phyloP scores from a whole-genome alignment of 306 rosid genomes.

The Mucuna pruriens region DNA sequence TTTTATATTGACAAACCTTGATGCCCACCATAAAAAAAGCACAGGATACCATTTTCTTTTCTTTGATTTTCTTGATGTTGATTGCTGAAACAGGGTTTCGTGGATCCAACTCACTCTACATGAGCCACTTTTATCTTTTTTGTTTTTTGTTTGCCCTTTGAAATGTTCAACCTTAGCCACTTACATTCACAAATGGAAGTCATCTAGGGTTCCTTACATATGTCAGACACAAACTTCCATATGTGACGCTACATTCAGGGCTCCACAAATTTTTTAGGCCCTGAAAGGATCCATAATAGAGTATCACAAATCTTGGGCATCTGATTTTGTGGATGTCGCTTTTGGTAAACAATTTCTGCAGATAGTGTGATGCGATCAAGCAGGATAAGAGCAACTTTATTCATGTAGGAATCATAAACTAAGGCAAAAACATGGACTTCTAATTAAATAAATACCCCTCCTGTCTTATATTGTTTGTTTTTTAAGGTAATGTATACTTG shows the following conservation, averaged over 20 bases:
- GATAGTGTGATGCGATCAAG: conserved; percentile 33
- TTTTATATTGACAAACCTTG: neutral
- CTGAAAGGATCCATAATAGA: neutral
- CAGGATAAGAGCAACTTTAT: conserved; percentile 32
- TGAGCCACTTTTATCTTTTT: neutral
- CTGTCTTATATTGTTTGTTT: neutral
- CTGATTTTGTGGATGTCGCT: conserved; percentile 29
- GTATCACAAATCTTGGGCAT: conserved; percentile 23
- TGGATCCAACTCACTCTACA: conserved; percentile 28
- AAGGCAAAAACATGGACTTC: neutral
- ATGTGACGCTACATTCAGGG: conserved; percentile 26
- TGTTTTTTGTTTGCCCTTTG: neutral
- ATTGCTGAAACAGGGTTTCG: neutral
- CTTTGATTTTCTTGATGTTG: neutral
- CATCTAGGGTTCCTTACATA: neutral
- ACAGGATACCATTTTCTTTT: neutral
- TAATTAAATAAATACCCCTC: conserved; percentile 21
- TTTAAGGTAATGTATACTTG: neutral
- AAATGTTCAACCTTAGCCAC: conserved; percentile 30
- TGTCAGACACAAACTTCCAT: conserved; percentile 31
- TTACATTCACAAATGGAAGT: neutral
- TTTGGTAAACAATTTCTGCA: conserved; percentile 23
- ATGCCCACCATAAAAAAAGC: neutral
- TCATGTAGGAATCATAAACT: conserved; percentile 21
- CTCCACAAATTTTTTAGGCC: conserved; percentile 12